A percentile compares a stretch with the other conserved stretches of the same genome.
These are phyloP conservation scores for Podaxis pistillaris DNA, from an alignment of 768 basidiomycete genomes.

Conservation along the genomic window DNA sequence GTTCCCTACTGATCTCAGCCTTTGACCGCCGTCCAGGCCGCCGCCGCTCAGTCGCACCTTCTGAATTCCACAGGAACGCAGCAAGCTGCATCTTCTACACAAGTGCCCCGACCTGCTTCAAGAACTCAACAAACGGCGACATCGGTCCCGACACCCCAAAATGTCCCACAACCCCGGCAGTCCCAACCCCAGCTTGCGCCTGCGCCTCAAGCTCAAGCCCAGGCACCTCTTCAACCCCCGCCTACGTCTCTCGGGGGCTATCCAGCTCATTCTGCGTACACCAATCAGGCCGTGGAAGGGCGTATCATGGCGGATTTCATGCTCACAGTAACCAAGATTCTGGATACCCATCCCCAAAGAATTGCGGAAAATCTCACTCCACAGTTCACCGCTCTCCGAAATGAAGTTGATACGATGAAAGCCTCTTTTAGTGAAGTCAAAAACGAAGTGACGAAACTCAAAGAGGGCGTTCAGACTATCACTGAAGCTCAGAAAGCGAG, in stretches of 20 bases:
- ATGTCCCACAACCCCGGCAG: neutral
- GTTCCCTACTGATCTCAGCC: neutral
- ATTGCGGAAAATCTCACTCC: neutral
- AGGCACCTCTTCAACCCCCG: neutral
- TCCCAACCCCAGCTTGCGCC: neutral
- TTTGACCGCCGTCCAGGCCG: conserved; percentile 1
- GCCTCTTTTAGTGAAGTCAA: neutral
- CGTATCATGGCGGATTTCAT: neutral
- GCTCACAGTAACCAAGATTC: neutral
- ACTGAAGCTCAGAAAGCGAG: neutral
- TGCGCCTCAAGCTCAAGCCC: neutral
- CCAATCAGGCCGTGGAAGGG: neutral
- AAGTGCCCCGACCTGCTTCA: neutral
- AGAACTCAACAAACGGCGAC: no score
- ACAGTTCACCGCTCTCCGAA: neutral
- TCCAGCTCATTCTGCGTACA: neutral
- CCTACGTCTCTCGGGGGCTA: neutral
- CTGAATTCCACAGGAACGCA: neutral
- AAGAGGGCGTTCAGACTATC: neutral
- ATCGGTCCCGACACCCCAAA: neutral
- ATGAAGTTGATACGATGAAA: neutral
- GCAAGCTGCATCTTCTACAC: neutral
- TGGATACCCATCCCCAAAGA: neutral
- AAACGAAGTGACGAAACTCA: neutral
- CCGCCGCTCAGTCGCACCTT: neutral